Evolutionary conservation across 1,139 yeast genomes (phyloP).

Genomic region (Meyerozyma athensensis): DNA sequence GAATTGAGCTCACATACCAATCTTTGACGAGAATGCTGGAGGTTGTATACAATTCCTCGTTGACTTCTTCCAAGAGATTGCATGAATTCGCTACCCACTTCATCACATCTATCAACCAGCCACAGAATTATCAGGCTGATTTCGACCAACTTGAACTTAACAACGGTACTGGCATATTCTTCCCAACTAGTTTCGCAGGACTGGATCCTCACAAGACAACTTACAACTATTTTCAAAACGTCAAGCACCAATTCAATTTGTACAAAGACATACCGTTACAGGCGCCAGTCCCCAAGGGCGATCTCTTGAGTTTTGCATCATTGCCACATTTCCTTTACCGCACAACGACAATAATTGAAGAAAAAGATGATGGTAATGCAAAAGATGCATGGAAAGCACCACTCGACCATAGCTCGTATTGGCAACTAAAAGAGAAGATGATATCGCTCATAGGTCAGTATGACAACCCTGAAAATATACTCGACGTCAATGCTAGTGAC

Average conservation of each 20-base stretch:
- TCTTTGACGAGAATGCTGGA: conserved; percentile 36
- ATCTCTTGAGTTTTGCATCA: conserved; percentile 26
- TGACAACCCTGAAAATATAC: conserved; percentile 9
- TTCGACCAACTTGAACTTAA: conserved; percentile 20
- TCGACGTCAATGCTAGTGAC: conserved; percentile 13
- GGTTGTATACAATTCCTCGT: conserved; percentile 25
- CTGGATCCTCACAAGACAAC: conserved; percentile 9
- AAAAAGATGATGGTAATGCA: conserved; percentile 9
- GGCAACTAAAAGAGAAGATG: conserved; percentile 32
- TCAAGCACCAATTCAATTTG: conserved; percentile 35
- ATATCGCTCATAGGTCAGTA: conserved; percentile 21
- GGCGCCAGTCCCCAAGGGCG: conserved; percentile 17
- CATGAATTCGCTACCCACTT: conserved; percentile 25
- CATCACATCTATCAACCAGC: conserved; percentile 21
- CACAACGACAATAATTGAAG: conserved; percentile 20
- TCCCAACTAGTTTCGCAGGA: conserved; percentile 21
- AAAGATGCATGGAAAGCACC: conserved; percentile 27
- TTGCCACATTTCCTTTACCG: conserved; percentile 31
- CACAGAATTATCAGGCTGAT: conserved; percentile 27
- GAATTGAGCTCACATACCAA: conserved; percentile 31
- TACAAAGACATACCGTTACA: conserved; percentile 43
- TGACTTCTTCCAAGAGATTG: conserved; percentile 24
- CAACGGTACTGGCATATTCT: conserved; percentile 38
- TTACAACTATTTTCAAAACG: conserved; percentile 34
- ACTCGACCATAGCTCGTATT: conserved; percentile 28